Conservation (phyloP, 2,329 filamentous ascomycete species). For the Penicillium sp. region DNA sequence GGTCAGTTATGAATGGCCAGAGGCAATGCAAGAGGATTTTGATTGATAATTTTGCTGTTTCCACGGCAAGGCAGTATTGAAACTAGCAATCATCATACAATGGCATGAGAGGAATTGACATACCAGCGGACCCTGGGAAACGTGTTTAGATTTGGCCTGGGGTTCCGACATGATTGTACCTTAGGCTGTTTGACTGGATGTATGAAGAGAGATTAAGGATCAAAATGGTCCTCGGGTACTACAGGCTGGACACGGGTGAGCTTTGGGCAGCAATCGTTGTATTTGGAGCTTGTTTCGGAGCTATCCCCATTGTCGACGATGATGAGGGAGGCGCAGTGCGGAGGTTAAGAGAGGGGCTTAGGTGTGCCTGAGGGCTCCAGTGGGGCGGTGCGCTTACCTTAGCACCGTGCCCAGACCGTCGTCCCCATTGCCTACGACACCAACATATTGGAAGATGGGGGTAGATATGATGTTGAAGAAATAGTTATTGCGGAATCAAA, state of each 20-base stretch:
- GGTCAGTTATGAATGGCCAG: constrained; percentile 11
- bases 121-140: constrained; percentile 46
- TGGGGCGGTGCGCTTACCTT: constrained; percentile 18
- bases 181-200: neutral
- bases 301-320: constrained; percentile 20
- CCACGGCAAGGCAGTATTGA: neutral
- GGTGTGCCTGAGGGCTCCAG: neutral
- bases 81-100: neutral
- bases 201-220: neutral
- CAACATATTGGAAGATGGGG: too few species aligned
- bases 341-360: constrained; percentile 5
- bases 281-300: constrained; percentile 7
- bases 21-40: neutral
- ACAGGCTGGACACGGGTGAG: too few species aligned
- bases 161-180: constrained; percentile 31
- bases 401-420: neutral
- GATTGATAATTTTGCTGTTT: neutral
- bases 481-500: neutral
- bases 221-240: neutral
- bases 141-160: constrained; percentile 38
- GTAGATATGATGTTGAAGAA: too few species aligned
- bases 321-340: constrained; percentile 8
- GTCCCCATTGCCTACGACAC: too few species aligned
- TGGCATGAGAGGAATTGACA: constrained; percentile 11
- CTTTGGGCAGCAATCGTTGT: constrained; percentile 15